Evolutionary conservation across 768 basidiomycete genomes (phyloP).

Genomic region (Dioszegia hungarica): DNA sequence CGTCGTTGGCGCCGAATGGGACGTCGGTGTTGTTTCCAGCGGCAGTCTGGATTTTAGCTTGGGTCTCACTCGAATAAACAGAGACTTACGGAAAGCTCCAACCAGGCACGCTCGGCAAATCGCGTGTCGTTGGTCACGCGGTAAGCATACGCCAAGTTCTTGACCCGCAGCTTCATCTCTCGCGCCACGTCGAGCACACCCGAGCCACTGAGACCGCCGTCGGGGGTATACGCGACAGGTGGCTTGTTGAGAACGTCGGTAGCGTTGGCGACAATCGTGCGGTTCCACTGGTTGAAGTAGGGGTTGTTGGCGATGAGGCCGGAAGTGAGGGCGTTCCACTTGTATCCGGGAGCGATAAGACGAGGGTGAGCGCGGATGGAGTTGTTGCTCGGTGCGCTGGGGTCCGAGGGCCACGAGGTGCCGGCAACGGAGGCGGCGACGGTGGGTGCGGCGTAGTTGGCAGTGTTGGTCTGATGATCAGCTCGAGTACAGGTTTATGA

Average conservation of each 20-base stretch:
- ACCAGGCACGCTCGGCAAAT: constrained; percentile 81
- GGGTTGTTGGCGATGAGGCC: constrained; percentile 71
- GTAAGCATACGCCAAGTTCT: constrained; percentile 86
- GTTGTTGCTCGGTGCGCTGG: constrained; percentile 65
- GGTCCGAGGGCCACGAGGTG: constrained; percentile 72
- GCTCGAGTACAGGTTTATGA: not conserved
- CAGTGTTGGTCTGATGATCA: constrained; percentile 53
- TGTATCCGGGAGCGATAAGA: constrained; percentile 83
- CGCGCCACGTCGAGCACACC: constrained; percentile 90
- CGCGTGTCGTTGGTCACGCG: constrained; percentile 85
- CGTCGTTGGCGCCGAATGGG: constrained; percentile 61
- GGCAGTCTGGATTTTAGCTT: constrained; percentile 55
- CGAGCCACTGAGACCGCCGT: constrained; percentile 62
- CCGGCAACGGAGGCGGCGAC: constrained; percentile 46
- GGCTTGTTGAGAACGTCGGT: constrained; percentile 53
- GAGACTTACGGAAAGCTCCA: constrained; percentile 69
- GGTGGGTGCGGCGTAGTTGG: constrained; percentile 53
- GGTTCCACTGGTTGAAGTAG: constrained; percentile 84
- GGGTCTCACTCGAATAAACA: not conserved
- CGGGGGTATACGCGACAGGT: constrained; percentile 65
- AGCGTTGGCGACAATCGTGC: constrained; percentile 83
- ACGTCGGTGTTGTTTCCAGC: constrained; percentile 61
- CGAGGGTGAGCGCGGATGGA: constrained; percentile 77
- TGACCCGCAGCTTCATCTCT: constrained; percentile 81
- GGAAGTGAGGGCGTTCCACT: constrained; percentile 74